These are phyloP conservation scores for Mortierella sp. DNA, from an alignment of 371 early-diverging fungal species.

Conservation along the genomic window DNA sequence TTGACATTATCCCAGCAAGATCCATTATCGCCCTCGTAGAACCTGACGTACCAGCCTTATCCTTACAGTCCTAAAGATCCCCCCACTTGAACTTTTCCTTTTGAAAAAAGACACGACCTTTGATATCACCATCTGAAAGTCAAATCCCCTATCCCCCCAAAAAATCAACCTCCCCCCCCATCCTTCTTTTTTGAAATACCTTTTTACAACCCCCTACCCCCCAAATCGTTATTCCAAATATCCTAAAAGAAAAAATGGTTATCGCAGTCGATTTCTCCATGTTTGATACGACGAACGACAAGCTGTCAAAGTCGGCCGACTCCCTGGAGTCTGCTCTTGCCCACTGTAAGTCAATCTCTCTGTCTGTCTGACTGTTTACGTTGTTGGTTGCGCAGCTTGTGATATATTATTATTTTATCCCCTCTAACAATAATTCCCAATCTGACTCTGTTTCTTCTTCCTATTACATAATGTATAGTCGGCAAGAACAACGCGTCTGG, in stretches of 20 bases:
- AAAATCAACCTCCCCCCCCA: not conserved
- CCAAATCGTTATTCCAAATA: not conserved
- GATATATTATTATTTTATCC: no score
- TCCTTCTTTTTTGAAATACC: not conserved
- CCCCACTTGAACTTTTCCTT: slow-evolving; percentile 4
- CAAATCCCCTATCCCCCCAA: not conserved
- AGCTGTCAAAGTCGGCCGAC: slow-evolving; percentile 51
- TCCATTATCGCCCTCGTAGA: slow-evolving; percentile 36
- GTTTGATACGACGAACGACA: slow-evolving; percentile 52
- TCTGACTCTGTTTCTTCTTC: not conserved
- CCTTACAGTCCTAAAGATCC: slow-evolving; percentile 46
- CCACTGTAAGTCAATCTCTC: slow-evolving; percentile 37
- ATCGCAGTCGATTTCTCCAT: slow-evolving; percentile 52
- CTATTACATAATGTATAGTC: slow-evolving; percentile 20
- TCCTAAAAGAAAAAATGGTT: slow-evolving; percentile 36
- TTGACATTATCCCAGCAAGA: slow-evolving; percentile 34
- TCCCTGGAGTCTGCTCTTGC: slow-evolving; percentile 56
- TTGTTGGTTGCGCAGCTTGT: no score
- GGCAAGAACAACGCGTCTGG: slow-evolving; percentile 22
- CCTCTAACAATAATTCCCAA: no score
- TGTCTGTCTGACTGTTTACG: not conserved
- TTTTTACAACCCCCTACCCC: not conserved
- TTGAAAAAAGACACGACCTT: not conserved
- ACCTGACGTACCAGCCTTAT: slow-evolving; percentile 32
- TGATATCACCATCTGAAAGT: not conserved